Conservation (phyloP, 495 filamentous ascomycete species). For the Staphylotrichum longicolle region DNA sequence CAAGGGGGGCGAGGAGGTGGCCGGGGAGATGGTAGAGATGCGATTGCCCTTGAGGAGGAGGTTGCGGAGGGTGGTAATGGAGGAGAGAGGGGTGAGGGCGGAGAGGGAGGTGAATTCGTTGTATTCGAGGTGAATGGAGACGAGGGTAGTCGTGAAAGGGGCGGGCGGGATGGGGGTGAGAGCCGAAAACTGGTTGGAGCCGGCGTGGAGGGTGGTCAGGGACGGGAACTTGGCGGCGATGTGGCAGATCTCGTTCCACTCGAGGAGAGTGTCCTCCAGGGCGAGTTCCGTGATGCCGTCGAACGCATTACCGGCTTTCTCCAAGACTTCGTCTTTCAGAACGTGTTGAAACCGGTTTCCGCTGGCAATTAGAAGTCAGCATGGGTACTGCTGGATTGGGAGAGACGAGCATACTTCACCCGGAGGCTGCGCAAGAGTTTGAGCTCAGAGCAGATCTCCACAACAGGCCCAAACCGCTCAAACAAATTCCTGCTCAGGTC, state of each 20-base stretch:
- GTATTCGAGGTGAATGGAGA: conserved; percentile 66
- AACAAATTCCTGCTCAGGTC: conserved; percentile 87
- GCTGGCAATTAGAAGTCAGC: conserved; percentile 42
- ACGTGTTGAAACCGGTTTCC: conserved; percentile 68
- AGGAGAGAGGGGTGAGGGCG: conserved; percentile 55
- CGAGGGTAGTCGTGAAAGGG: conserved; percentile 48
- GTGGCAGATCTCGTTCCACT: conserved; percentile 65
- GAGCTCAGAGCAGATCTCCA: conserved; percentile 66
- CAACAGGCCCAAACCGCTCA: conserved; percentile 60
- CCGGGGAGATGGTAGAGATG: conserved; percentile 38
- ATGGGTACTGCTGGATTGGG: conserved; percentile 41
- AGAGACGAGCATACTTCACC: conserved; percentile 59
- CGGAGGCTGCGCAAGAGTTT: conserved; percentile 60
- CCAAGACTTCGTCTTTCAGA: conserved; percentile 38
- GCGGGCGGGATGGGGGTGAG: conserved; percentile 46
- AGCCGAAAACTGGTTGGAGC: conserved; percentile 47
- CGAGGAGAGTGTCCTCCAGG: conserved; percentile 68
- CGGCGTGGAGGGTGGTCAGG: conserved; percentile 54
- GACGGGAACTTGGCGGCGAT: conserved; percentile 54
- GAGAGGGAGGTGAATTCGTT: conserved; percentile 66
- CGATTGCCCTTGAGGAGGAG: conserved; percentile 60
- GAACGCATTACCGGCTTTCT: conserved; percentile 43
- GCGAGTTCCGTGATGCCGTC: conserved; percentile 63
- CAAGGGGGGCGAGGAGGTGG: conserved; percentile 26
- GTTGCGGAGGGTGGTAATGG: conserved; percentile 58